Percentiles rank a stretch among this genome's conserved stretches.
Evolutionary conservation across 176 grass and related monocot genomes (phyloP).

Genomic region (Triticum timopheevii): DNA sequence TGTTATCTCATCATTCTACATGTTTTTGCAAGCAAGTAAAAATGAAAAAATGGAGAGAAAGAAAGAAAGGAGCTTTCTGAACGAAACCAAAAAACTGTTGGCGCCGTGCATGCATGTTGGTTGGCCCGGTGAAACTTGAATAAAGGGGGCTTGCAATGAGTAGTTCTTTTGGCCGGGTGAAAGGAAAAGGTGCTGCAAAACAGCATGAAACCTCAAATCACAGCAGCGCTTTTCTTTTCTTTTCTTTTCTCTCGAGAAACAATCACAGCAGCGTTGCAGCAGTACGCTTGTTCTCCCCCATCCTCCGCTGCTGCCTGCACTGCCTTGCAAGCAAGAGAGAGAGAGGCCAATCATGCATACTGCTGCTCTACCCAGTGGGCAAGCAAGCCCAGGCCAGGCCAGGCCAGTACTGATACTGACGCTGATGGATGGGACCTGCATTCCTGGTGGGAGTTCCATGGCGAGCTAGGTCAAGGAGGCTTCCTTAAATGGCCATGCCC

Average conservation of each 20-base stretch:
- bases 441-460: conserved; percentile 40
- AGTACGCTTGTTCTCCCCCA: background rate
- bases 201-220: conserved; percentile 81
- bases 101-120: background rate
- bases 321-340: background rate
- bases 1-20: background rate
- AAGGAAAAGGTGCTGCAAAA: conserved; percentile 42
- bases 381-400: background rate
- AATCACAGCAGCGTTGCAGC: conserved; percentile 44
- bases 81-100: background rate
- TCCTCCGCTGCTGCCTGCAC: conserved; percentile 19
- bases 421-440: conserved; percentile 27
- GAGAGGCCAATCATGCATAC: conserved; percentile 18
- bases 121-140: conserved; percentile 24
- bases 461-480: conserved; percentile 50
- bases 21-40: background rate
- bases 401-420: background rate
- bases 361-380: conserved; percentile 12
- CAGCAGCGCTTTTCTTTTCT: conserved; percentile 18
- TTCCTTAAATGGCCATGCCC: conserved; percentile 63
- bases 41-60: background rate
- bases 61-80: background rate
- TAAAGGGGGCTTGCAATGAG: conserved; percentile 29
- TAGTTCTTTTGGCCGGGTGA: conserved; percentile 45
- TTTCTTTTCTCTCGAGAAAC: conserved; percentile 31